Evolutionary conservation across 1,284 basidiomycete genomes (phyloP).

Genomic region (Ustilago lituana): DNA sequence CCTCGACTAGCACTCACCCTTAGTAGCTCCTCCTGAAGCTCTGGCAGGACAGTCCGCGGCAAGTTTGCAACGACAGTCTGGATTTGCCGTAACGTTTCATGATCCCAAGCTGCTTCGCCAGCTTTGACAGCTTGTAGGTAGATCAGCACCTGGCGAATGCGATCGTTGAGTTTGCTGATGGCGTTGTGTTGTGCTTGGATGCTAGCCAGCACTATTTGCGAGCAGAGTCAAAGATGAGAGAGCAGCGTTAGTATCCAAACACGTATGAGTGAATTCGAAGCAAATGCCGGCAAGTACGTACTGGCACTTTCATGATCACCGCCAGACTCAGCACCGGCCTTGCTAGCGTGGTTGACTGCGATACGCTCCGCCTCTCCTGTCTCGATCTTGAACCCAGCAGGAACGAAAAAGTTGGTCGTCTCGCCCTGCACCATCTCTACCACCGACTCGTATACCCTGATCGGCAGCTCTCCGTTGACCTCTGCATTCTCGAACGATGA

Average conservation of each 20-base stretch:
- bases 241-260: not conserved
- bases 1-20: conserved; percentile 24
- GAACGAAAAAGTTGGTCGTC: conserved; percentile 73
- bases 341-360: conserved; percentile 93
- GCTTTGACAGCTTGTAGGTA: conserved; percentile 70
- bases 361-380: conserved; percentile 98
- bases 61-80: conserved; percentile 81
- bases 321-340: conserved; percentile 78
- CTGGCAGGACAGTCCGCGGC: conserved; percentile 43
- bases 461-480: conserved; percentile 51
- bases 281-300: too few relatives aligned
- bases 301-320: conserved; percentile 72
- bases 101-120: conserved; percentile 62
- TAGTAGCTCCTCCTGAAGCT: conserved; percentile 50
- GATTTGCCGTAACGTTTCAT: conserved; percentile 82
- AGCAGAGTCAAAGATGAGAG: too few relatives aligned
- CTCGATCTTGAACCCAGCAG: conserved; percentile 85
- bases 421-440: conserved; percentile 51
- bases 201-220: conserved; percentile 80
- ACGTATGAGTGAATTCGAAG: too few relatives aligned
- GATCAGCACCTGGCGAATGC: conserved; percentile 81
- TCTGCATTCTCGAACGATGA: conserved; percentile 32
- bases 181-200: conserved; percentile 91
- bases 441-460: conserved; percentile 56
- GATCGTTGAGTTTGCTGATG: conserved; percentile 92